Percentiles rank a stretch among this genome's conserved stretches.
Evolutionary conservation across 1,139 yeast genomes (phyloP).

Genomic region (Suhomyces terraborum): DNA sequence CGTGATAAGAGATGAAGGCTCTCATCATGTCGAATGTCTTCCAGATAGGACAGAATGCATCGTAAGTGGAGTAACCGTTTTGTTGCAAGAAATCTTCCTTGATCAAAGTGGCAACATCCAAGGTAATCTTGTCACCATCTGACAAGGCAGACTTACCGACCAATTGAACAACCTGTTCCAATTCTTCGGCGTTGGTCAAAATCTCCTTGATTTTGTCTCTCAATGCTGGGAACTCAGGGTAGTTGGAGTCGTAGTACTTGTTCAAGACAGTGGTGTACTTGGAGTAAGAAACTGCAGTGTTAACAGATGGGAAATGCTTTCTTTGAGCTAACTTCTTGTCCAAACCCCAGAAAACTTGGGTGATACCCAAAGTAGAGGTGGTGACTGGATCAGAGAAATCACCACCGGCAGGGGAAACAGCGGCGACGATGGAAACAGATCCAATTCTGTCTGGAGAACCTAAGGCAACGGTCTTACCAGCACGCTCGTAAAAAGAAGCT

Average conservation of each 20-base stretch:
- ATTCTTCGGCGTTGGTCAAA: slow-evolving; percentile 93
- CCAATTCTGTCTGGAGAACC: slow-evolving; percentile 97
- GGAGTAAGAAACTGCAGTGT: slow-evolving; percentile 93
- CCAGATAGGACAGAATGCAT: slow-evolving; percentile 99
- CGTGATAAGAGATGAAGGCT: slow-evolving; percentile 85
- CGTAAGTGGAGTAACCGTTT: slow-evolving; percentile 97
- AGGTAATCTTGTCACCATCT: slow-evolving; percentile 92
- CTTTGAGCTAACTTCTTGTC: slow-evolving; percentile 99
- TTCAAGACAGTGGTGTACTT: slow-evolving; percentile 87
- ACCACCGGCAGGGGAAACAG: slow-evolving; percentile 99
- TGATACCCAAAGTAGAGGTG: slow-evolving; percentile 95
- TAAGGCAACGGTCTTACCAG: slow-evolving; percentile 93
- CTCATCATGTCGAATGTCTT: slow-evolving; percentile 98
- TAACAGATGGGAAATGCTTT: slow-evolving; percentile 98
- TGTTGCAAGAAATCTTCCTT: slow-evolving; percentile 99
- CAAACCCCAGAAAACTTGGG: slow-evolving; percentile 99
- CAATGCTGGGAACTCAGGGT: slow-evolving; percentile 86
- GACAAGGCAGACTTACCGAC: slow-evolving; percentile 98
- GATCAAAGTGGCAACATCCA: slow-evolving; percentile 87
- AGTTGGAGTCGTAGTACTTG: slow-evolving; percentile 81
- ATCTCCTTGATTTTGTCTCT: slow-evolving; percentile 94
- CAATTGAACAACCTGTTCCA: slow-evolving; percentile 97
- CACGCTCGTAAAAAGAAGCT: slow-evolving; percentile 99
- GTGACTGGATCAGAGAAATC: slow-evolving; percentile 99
- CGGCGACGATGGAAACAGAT: slow-evolving; percentile 98